Percentiles rank a stretch among this genome's conserved stretches.
Conservation (phyloP, 345 rosid genomes). For the Turritis glabra region DNA sequence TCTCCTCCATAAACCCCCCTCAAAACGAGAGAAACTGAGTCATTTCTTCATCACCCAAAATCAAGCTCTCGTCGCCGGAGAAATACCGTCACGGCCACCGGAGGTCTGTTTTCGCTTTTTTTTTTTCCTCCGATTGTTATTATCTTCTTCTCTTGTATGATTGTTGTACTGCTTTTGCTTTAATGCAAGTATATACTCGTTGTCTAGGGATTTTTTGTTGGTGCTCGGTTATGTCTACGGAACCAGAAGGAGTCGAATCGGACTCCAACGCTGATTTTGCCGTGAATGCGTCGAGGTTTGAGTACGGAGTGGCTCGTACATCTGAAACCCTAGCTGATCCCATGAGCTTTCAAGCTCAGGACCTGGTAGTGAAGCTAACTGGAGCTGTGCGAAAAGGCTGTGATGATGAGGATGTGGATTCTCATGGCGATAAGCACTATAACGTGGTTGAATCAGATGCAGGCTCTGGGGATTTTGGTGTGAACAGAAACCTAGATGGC, state of each 20-base stretch:
- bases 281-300: background rate
- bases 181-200: background rate
- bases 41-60: background rate
- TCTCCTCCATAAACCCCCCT: too few relatives aligned
- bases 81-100: constrained; percentile 9
- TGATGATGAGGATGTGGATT: background rate
- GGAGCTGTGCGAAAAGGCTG: background rate
- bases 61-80: constrained; percentile 23
- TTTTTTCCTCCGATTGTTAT: background rate
- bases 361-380: background rate
- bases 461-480: background rate
- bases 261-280: constrained; percentile 39
- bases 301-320: background rate
- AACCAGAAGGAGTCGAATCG: constrained; percentile 42
- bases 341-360: background rate
- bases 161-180: background rate
- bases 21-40: background rate
- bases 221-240: constrained; percentile 40
- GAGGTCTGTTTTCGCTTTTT: background rate
- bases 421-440: background rate
- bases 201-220: constrained; percentile 29
- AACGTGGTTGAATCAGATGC: background rate
- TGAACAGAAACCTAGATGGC: background rate
- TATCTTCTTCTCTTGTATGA: background rate
- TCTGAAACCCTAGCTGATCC: constrained; percentile 26